Base-by-base conservation (phyloP, 2,329 filamentous ascomycete species). In the Xylaria sp. region DNA sequence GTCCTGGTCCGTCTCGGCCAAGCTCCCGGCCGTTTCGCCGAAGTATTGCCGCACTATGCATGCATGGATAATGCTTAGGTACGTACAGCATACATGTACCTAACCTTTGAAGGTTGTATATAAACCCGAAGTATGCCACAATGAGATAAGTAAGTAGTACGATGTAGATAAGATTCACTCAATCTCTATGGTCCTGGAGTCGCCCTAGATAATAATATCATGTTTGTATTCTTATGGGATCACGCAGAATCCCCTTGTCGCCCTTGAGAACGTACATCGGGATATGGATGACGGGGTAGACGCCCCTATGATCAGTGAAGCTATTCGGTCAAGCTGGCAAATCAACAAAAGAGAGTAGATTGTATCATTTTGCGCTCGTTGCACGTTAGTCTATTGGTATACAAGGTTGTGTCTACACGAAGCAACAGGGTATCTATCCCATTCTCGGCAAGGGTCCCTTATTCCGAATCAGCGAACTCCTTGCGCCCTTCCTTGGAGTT, bases 401-500 rank as follows among this genome's bases (percentile, higher is more conserved):
- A 75, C 75, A 76, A 61, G 60, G 68, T 72, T 69, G 73, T 75
- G 73, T 77, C 76, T 76, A 77, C 69, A 75, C 64, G 53, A 55
- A 67, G 34, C 53, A 2, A 57, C 27, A 6, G 39, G 55, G 39
- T 54, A 61, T 64, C 47, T 63, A 61, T 55, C 27, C 24, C 48
- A 55, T 61, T 19, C 32, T 59, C 48, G 11, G 63, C 57, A 56
- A 9, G 45, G 34, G 9, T 34, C 57, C 51, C 61, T 74, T 77
- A 76, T 71, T 74, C 71, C 27, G 53, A 48, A 6, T 69, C 72
- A n/a, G 30, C 67, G 56, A 72, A 74, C 65, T 78, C 76, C 64
- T 72, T 64, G 62, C 76, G 76, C 57, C 77, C 77, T 2, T 59
- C 65, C 72, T 78, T 78, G 66, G 77, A 78, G 73, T 78, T 78